These are phyloP conservation scores for Fonsecaea nubica DNA, from an alignment of 2,329 filamentous ascomycete genomes.

Conservation along the genomic window DNA sequence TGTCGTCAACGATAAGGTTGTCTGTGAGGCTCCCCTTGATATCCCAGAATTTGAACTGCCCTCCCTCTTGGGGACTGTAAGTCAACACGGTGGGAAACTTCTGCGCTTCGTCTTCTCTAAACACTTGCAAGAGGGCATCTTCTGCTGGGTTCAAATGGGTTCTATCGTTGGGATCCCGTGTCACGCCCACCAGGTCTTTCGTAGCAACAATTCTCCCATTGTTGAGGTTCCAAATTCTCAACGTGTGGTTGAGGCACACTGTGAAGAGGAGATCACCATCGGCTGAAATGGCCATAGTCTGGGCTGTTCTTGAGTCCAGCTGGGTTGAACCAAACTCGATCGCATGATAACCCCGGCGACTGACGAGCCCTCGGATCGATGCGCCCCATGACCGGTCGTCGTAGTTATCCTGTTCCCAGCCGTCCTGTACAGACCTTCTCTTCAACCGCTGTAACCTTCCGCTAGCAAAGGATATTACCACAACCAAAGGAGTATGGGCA, in stretches of 20 bases:
- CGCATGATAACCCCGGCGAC: constrained; percentile 52
- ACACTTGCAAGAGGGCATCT: constrained; percentile 74
- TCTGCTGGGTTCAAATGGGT: constrained; percentile 81
- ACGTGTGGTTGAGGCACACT: constrained; percentile 83
- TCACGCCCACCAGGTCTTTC: constrained; percentile 76
- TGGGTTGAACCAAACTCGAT: constrained; percentile 51
- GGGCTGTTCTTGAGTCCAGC: constrained; percentile 52
- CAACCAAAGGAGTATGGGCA: constrained; percentile 72
- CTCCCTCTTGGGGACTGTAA: constrained; percentile 84
- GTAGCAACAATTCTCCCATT: constrained; percentile 78
- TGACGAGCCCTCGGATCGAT: constrained; percentile 56
- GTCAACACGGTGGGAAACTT: constrained; percentile 64
- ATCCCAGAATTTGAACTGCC: constrained; percentile 95
- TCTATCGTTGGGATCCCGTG: constrained; percentile 71
- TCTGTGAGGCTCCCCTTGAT: constrained; percentile 67
- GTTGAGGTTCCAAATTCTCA: constrained; percentile 88
- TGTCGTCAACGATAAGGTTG: constrained; percentile 69
- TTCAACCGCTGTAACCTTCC: constrained; percentile 69
- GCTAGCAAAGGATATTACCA: constrained; percentile 72
- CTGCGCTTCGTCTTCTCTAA: constrained; percentile 53
- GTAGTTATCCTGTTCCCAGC: constrained; percentile 56
- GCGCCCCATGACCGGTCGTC: constrained; percentile 57
- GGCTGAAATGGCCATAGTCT: constrained; percentile 54
- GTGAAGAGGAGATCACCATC: constrained; percentile 69
- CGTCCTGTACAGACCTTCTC: constrained; percentile 60